phyloP scores from a whole-genome alignment of 352 stramenopile genomes.

The Pythium aphanidermatum region DNA sequence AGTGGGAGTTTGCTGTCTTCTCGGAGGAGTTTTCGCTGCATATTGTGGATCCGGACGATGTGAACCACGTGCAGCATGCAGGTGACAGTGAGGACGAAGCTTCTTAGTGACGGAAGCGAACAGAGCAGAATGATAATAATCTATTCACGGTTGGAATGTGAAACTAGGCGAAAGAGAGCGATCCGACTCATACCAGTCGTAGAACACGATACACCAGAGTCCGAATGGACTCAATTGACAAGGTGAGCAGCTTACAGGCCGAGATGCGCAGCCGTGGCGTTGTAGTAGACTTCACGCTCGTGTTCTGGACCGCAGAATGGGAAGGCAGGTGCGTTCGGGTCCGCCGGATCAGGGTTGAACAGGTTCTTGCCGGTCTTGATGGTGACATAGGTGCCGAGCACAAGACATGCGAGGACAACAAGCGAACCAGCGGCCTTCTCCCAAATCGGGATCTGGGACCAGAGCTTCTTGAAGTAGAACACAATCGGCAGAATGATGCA shows the following conservation, averaged over 20 bases:
- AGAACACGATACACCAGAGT: too few relatives aligned
- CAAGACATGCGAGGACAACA: conserved; percentile 31
- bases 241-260: too few relatives aligned
- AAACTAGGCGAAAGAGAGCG: too few relatives aligned
- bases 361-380: conserved; percentile 39
- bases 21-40: conserved; percentile 3
- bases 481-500: conserved; percentile 60
- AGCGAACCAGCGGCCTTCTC: conserved; percentile 32
- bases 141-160: too few relatives aligned
- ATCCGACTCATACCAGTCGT: too few relatives aligned
- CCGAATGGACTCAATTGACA: too few relatives aligned
- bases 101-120: too few relatives aligned
- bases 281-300: conserved; percentile 34
- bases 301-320: conserved; percentile 47
- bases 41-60: conserved; percentile 13
- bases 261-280: too few relatives aligned
- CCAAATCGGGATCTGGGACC: conserved; percentile 28
- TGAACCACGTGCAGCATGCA: conserved; percentile 3
- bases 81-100: not conserved
- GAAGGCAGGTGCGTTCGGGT: conserved; percentile 21
- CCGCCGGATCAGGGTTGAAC: conserved; percentile 26
- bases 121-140: too few relatives aligned
- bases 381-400: conserved; percentile 37
- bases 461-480: conserved; percentile 68
- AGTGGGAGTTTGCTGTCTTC: conserved; percentile 13